A percentile compares a stretch with the other conserved stretches of the same genome.
Evolutionary conservation across 495 filamentous ascomycete species (phyloP).

Genomic region (Daldinia decipiens): DNA sequence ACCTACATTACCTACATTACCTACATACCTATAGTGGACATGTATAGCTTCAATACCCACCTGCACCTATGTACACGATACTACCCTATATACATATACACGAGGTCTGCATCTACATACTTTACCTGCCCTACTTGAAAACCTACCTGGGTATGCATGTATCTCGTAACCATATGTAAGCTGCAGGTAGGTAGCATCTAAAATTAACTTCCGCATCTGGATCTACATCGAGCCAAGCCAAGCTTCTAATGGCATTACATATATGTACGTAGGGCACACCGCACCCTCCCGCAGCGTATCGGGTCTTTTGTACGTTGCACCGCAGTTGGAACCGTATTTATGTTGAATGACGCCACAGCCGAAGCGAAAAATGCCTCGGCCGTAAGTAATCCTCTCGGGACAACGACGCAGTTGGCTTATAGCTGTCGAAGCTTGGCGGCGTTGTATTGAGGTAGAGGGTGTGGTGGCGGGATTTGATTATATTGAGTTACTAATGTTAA

Average conservation of each 20-base stretch:
- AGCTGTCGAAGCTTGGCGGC: background rate
- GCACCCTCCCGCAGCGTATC: background rate
- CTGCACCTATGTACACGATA: background rate
- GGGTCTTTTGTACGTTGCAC: constrained; percentile 4
- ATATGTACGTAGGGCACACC: background rate
- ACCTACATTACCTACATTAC: no score
- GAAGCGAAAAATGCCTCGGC: constrained; percentile 1
- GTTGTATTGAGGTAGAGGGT: background rate
- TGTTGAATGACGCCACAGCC: background rate
- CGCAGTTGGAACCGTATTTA: background rate
- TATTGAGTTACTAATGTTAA: background rate
- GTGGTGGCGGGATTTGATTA: background rate
- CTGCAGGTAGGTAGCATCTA: background rate
- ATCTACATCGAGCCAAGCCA: background rate
- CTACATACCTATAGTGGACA: no score
- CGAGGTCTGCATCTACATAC: background rate
- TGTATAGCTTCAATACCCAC: background rate
- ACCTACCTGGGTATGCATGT: no score
- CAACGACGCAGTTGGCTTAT: background rate
- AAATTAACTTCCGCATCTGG: background rate
- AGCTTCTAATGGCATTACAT: background rate
- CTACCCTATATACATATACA: background rate
- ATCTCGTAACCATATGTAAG: background rate
- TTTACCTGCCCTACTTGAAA: background rate
- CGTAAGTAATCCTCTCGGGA: background rate